These are phyloP conservation scores for Corymbia citriodora DNA, from an alignment of 441 rosid genomes.

Conservation along the genomic window DNA sequence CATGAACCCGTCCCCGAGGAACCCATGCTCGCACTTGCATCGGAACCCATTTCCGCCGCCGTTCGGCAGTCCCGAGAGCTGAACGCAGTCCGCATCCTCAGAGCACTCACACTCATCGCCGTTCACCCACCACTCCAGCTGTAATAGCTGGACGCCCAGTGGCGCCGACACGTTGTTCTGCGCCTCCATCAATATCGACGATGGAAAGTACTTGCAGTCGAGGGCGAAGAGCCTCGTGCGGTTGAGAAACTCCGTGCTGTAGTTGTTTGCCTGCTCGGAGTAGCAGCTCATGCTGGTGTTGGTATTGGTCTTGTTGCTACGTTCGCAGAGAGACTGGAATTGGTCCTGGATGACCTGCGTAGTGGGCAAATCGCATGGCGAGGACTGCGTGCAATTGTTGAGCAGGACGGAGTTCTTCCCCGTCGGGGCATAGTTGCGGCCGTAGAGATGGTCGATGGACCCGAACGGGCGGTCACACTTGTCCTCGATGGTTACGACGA, in stretches of 20 bases:
- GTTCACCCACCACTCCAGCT: constrained; percentile 65
- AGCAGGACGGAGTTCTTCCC: constrained; percentile 44
- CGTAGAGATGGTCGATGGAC: constrained; percentile 29
- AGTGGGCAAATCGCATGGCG: constrained; percentile 12
- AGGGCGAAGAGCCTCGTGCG: constrained; percentile 3
- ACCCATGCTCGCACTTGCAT: constrained; percentile 48
- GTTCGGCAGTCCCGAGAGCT: constrained; percentile 12
- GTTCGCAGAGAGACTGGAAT: constrained; percentile 11
- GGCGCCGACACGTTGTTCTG: constrained; percentile 20
- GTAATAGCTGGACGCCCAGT: constrained; percentile 42
- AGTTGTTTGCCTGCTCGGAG: neutral
- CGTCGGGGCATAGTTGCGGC: constrained; percentile 44
- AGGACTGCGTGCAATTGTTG: constrained; percentile 24
- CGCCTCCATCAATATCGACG: constrained; percentile 42
- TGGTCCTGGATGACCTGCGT: constrained; percentile 1
- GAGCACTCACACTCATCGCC: constrained; percentile 45
- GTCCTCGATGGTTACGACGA: constrained; percentile 29
- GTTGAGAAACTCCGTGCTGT: constrained; percentile 12
- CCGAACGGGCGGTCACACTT: constrained; percentile 40
- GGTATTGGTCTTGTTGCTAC: constrained; percentile 1
- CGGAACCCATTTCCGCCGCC: constrained; percentile 30
- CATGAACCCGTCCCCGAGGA: constrained; percentile 50
- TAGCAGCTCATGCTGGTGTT: constrained; percentile 39
- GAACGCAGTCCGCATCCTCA: constrained; percentile 24
- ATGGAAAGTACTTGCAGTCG: constrained; percentile 34